Conservation (phyloP, 495 filamentous ascomycete species). For the Penicillium robsamsonii region DNA sequence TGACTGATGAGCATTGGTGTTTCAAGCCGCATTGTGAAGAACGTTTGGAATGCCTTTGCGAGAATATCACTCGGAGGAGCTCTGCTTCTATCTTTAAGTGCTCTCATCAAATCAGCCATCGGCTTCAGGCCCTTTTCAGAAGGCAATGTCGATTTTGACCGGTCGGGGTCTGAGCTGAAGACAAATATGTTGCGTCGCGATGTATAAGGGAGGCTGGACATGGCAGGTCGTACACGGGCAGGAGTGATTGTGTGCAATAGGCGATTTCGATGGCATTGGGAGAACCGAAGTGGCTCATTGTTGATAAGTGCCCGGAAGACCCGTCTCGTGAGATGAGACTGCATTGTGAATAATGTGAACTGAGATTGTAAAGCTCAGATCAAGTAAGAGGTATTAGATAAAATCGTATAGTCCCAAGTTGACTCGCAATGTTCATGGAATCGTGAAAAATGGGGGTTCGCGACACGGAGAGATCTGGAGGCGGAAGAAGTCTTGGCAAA, state of each 20-base stretch:
- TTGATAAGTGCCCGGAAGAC: constrained; percentile 70
- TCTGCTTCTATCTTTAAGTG: constrained; percentile 41
- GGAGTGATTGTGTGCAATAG: constrained; percentile 35
- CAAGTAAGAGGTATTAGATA: not conserved
- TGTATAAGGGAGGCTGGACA: constrained; percentile 20
- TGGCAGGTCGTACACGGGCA: constrained; percentile 23
- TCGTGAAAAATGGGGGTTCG: constrained; percentile 13
- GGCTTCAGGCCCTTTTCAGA: constrained; percentile 44
- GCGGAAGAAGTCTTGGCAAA: constrained; percentile 36
- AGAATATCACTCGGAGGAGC: constrained; percentile 60
- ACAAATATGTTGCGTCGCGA: constrained; percentile 39
- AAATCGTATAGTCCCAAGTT: not conserved
- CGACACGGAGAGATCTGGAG: constrained; percentile 23
- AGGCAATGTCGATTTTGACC: constrained; percentile 27
- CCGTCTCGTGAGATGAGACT: constrained; percentile 74
- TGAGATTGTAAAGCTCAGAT: constrained; percentile 4
- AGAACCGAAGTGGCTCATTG: constrained; percentile 57
- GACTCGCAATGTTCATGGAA: constrained; percentile 5
- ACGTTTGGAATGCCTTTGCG: constrained; percentile 58
- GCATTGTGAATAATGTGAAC: constrained; percentile 53
- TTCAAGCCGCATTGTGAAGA: constrained; percentile 57
- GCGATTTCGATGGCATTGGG: constrained; percentile 38
- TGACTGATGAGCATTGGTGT: constrained; percentile 54
- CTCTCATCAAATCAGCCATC: constrained; percentile 43
- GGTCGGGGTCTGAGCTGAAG: constrained; percentile 28